Percentiles rank a stretch among this genome's conserved stretches.
Conservation (phyloP, 257 asterid species). For the Linderniella brevidens region DNA sequence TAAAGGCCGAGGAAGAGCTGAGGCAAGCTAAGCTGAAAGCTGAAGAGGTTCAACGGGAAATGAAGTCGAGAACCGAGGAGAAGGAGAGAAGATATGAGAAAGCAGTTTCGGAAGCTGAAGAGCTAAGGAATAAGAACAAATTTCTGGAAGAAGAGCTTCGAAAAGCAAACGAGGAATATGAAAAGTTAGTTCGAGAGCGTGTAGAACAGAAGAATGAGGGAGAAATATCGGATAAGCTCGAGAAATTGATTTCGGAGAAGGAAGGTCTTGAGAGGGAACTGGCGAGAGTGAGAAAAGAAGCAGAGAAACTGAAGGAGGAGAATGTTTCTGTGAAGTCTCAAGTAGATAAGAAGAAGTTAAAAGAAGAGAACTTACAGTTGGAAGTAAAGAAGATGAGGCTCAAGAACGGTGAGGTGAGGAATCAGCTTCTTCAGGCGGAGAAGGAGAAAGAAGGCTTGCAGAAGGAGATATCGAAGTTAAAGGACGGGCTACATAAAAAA, state of each 20-base stretch:
- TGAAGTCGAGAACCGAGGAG: constrained; percentile 38
- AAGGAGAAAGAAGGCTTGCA: constrained; percentile 49
- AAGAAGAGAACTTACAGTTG: constrained; percentile 41
- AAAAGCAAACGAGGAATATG: constrained; percentile 34
- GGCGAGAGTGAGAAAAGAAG: constrained; percentile 36
- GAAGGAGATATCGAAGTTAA: constrained; percentile 39
- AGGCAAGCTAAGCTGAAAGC: constrained; percentile 35
- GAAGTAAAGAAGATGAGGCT: constrained; percentile 44
- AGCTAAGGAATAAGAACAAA: constrained; percentile 37
- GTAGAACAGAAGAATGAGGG: constrained; percentile 8
- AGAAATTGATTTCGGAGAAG: constrained; percentile 30
- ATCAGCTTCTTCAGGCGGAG: constrained; percentile 23
- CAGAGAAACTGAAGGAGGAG: constrained; percentile 31
- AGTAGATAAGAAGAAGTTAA: constrained; percentile 39
- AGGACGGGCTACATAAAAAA: constrained; percentile 23
- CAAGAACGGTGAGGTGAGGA: constrained; percentile 35
- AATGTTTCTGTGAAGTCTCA: constrained; percentile 37
- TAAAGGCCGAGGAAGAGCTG: constrained; percentile 60
- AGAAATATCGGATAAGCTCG: constrained; percentile 20
- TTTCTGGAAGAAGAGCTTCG: constrained; percentile 45
- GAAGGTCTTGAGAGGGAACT: constrained; percentile 34
- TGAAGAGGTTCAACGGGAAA: constrained; percentile 47
- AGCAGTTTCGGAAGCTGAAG: constrained; percentile 41
- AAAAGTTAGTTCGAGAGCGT: constrained; percentile 22
- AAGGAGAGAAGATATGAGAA: constrained; percentile 36